Base-by-base conservation (phyloP, 495 filamentous ascomycete species). In the Neurospora hispaniola region DNA sequence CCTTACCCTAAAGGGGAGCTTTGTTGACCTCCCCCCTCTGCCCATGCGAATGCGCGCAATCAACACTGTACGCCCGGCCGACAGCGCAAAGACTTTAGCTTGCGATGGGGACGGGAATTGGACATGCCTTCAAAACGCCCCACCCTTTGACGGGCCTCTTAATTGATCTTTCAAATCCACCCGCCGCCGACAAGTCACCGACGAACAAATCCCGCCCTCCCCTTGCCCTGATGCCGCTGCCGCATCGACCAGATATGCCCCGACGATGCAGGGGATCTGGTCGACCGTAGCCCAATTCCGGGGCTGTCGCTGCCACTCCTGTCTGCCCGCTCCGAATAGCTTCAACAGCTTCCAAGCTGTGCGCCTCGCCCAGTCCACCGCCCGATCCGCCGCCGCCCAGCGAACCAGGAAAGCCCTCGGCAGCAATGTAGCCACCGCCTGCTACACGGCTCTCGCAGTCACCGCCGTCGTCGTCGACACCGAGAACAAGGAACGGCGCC, bases 401-500 rank as follows among this genome's bases (percentile, higher is more conserved):
- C 80, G 84, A 48, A 84, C 83, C 77, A 85, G 85, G 40, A 84
- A 83, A 75, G 79, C 89, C 70, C 84, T 84, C 1, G 83, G 84
- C 75, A 87, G 85, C 76, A 89, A 91, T 80, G 82, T 90, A 18
- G 89, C 91, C 72, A 93, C 91, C 4, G 87, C 90, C 14, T 86
- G 89, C 73, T 93, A 93, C 76, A 89, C 90, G 4, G 89, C 90
- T 71, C 89, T 93, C 44, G 88, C 93, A 72, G 91, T 89, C 3
- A 88, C 89, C n/a, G 93, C 91, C 2, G 87, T 90, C 44, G 80
- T 91, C 3, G 83, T 87, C 39, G 92, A 94, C 81, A 88, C 88
- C 1, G 84, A 83, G 70, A 84, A 82, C 6, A 94, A 94, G 79
- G 83, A 88, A 68, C 78, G 84, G 72, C 86, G 89, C 71, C 86